Evolutionary conservation across 1,284 basidiomycete species (phyloP), one percentile per base, ranked within the genome.

Genomic region (Wolfiporia cocos): DNA sequence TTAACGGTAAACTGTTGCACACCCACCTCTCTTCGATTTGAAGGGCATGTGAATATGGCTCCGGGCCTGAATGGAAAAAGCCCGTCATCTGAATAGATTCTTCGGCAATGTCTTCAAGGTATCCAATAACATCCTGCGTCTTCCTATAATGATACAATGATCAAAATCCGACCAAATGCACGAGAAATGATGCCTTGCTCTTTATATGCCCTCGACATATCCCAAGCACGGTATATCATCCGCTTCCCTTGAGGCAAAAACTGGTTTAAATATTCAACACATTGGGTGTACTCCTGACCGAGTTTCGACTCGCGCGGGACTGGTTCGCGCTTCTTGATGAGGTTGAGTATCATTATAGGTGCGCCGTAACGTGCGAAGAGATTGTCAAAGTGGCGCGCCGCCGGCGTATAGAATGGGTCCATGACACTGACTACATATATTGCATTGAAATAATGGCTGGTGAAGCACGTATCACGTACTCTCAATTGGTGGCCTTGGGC

Each of bases 391-490:
- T 99, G 96, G 26, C 82, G 76, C 4, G 94, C 86, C 0, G 94
- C 96, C 0, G 94, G 89, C 0, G 87, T 84, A 62, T 90, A 99
- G 67, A 92, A 99, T 0, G 96, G 96, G 57, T 99, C 96, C 42
- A 94, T 86, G 23, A 98, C 83, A 42, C 83, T 92, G 54, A 97
- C 92, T 96, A 52, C 1, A 14, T 18, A n/a, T 17, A 34, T 29
- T 41, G 4, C 6, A 23, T 21, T 41, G 47, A 7, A 49, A 36
- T 29, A 3, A 17, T 34, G 14, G 4, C 21, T 17, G 4, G 46
- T 28, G 14, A 14, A 34, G 18, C 22, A 30, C 31, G 40, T 18
- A 20, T 3, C 1, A 69, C 86, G 52, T 47, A 93, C 92, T 91
- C 66, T 97, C 92, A 39, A 99, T 97, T 0, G 94, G 95, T 4